Evolutionary conservation across 1,284 basidiomycete genomes (phyloP).

Genomic region (Moesziomyces parantarcticus): DNA sequence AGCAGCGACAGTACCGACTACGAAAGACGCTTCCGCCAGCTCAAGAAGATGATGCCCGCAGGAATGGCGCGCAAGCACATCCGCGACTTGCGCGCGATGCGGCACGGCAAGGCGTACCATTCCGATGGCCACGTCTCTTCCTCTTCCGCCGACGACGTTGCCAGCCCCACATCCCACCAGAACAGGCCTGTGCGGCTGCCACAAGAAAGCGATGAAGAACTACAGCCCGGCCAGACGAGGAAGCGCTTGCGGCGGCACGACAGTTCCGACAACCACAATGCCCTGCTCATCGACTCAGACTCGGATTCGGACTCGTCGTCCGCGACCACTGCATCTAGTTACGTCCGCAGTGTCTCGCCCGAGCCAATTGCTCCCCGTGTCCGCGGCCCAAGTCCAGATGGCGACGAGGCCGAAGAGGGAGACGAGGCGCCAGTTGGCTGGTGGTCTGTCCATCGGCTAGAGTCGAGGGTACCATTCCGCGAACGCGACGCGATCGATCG

Average conservation of each 20-base stretch:
- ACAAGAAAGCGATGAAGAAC: constrained; percentile 11
- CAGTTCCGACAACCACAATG: constrained; percentile 29
- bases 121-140: constrained; percentile 51
- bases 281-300: constrained; percentile 43
- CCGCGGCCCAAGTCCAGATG: not conserved
- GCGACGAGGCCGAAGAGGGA: constrained; percentile 18
- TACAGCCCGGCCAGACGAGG: constrained; percentile 53
- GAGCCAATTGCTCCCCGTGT: not conserved
- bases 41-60: constrained; percentile 65
- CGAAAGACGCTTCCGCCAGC: constrained; percentile 58
- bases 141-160: constrained; percentile 19
- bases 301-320: constrained; percentile 38
- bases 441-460: constrained; percentile 35
- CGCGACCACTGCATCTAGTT: constrained; percentile 11
- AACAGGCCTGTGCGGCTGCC: too few relatives aligned
- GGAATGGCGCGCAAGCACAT: constrained; percentile 63
- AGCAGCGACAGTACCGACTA: constrained; percentile 60
- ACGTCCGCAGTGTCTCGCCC: constrained; percentile 1
- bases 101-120: constrained; percentile 61
- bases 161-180: too few relatives aligned
- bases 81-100: constrained; percentile 63
- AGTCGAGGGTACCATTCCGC: constrained; percentile 21
- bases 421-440: constrained; percentile 26
- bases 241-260: constrained; percentile 38
- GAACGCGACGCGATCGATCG: constrained; percentile 58